Base-by-base conservation (phyloP, 2,329 filamentous ascomycete genomes). In the Fusarium liriodendri region DNA sequence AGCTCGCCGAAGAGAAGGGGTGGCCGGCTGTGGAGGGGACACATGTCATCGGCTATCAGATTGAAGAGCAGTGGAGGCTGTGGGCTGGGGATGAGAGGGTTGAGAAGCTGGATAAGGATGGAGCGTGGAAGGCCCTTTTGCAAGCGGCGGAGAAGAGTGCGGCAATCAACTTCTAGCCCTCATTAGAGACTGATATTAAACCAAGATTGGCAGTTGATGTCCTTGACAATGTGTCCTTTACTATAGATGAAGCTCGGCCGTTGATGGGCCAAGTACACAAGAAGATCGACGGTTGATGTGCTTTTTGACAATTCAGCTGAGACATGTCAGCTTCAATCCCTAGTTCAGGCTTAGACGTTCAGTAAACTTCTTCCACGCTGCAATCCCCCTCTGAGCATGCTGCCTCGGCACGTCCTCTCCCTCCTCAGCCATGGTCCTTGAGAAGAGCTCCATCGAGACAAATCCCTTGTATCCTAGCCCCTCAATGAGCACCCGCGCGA, bases 391-490 rank as follows among this genome's bases (percentile, higher is more conserved):
- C 4, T 38, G 47, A 3, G 65, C 68, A 20, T 71, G 68, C 35
- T 68, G 45, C 2, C n/a, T 6, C 1, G 68, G 68, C 0, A 71
- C 65, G 18, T 47, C 11, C 10, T 64, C 32, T 18, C 68, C 72
- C 42, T 67, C 59, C 25, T 73, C 70, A 20, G 66, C 27, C 72
- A 77, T 69, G 7, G 72, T 83, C 42, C 70, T 79, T 2, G 80
- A 81, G 80, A 94, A 94, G 20, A 94, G 80, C 83, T 94, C 92
- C 77, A 93, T 87, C 73, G 90, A 92, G 32, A 93, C 86, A 88
- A 89, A 93, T 5, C 92, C 92, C 62, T 88, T 82, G 74, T 89
- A 94, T 0, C 90, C 90, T 2, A 93, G 83, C 2, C 88, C 88
- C 27, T 90, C 85, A 45, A 93, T 85, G 66, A 94, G 87, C 0